Evolutionary conservation across 352 stramenopile species (phyloP), one percentile per base, ranked within the genome.

Genomic region (Phytophthora lateralis): DNA sequence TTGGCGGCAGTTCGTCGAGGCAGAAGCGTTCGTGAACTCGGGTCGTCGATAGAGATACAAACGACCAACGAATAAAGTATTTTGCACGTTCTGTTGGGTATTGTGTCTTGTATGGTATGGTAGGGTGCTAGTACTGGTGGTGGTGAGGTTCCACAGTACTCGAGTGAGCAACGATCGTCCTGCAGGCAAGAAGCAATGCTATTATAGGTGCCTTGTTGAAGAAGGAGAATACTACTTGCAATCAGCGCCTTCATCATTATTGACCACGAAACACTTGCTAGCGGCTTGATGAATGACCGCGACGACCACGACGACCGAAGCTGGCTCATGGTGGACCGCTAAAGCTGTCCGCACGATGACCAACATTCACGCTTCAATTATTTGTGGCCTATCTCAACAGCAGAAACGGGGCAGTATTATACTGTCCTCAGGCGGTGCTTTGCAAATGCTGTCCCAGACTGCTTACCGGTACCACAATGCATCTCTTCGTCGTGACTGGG

Each of bases 11-110:
- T 42, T 50, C n/a, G 29, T 50, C 21, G 26, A 47, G 24, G 44
- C 51, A 14, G 14, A 24, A 9, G 27, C 27, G 26, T 59, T 59
- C 26, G 51, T 59, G 38, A 41, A 59, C 34, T 50, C 44, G 51
- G 35, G 51, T 21, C 37, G 51, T 18, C 15, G 39, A 17, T 59
- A 49, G 38, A 30, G 45, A 38, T n/a, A 6, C 30, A 38, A 38
- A 38, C 3, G 12, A 38, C 32, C 32, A n/a, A 38, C 14, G 32
- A 38, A 17, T 17, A 38, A 38, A 38, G 32, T 38, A n/a, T 10
- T 17, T 38, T 38, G 32, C 11, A n/a, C 11, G 4, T 38, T 38
- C 32, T n/a, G 14, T n/a, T 5, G 11, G 2, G 32, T 4, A 1
- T 38, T 15, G 4, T 14, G 32, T 7, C 10, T 14, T 38, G 30